Base-by-base conservation (phyloP, 805 yeast species). In the Wickerhamomyces pijperi region DNA sequence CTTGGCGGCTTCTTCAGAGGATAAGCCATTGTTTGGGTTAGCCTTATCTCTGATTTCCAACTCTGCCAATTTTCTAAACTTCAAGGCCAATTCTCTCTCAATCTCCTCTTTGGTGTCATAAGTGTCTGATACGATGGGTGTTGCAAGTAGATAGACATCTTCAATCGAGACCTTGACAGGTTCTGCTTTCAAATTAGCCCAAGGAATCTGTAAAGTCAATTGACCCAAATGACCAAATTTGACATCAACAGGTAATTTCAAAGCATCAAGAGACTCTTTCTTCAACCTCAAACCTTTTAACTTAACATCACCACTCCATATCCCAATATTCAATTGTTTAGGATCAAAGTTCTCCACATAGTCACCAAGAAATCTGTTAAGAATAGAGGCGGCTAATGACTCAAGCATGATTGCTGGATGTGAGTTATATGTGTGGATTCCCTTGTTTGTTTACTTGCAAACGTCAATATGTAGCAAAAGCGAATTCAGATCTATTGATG, bases 221-320 rank as follows among this genome's bases (percentile, higher is more conserved):
- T 82, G 84, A 2, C 97, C 98, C 42, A 92, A 59, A 54, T 84
- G 86, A 32, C 99, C 99, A 54, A 82, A 82, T 44, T 75, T 73
- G 13, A 94, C 90, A 56, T 88, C 84, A 29, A 92, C 61, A 2
- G 99, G 98, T 31, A 94, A 61, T 45, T 82, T 76, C 46, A 92
- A 70, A 49, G 82, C 73, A 59, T 94, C 98, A 36, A 92, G 65
- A 3, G 96, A 86, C 55, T 88, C 97, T 44, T 82, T 81, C 60
- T 84, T 86, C 42, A 92, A 65, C 41, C 79, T 72, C 44, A 94
- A 70, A 55, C 88, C 78, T 45, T 70, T 71, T 39, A 92, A 66
- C 55, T 84, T 84, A 23, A 88, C 97, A 65, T 92, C 97, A 29
- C 99, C 99, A 51, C 87, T 76, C 95, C 97, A 88, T 28, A 92